Conservation (phyloP, 2,329 filamentous ascomycete genomes). For the Colletotrichum shisoi region DNA sequence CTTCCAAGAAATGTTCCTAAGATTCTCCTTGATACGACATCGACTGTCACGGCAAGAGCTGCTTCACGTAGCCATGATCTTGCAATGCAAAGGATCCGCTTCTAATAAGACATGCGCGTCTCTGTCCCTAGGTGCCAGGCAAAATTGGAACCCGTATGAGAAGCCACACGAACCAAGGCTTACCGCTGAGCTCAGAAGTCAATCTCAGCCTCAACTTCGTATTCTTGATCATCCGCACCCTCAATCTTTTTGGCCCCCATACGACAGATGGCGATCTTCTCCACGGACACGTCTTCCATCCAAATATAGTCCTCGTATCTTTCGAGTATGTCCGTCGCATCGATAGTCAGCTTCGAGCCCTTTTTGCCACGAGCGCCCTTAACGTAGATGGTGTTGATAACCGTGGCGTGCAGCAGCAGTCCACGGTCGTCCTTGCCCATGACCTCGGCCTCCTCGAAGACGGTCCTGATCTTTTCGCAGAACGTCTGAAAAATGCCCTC, state of each 20-base stretch:
- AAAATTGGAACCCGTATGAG: background rate
- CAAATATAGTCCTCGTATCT: conserved; percentile 72
- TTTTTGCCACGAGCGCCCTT: conserved; percentile 50
- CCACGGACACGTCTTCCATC: conserved; percentile 72
- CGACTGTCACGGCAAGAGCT: background rate
- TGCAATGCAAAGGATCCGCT: background rate
- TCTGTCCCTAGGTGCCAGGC: background rate
- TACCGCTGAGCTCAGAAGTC: conserved; percentile 45
- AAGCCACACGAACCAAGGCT: background rate
- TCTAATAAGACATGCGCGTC: background rate
- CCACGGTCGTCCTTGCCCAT: conserved; percentile 67
- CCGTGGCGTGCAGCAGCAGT: conserved; percentile 81
- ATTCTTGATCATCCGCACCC: conserved; percentile 61
- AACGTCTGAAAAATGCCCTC: conserved; percentile 63
- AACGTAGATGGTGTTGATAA: conserved; percentile 85
- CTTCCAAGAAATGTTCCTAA: background rate
- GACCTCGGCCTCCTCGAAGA: conserved; percentile 65
- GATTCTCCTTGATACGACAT: background rate
- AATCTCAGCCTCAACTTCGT: conserved; percentile 63
- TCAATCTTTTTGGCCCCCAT: conserved; percentile 81
- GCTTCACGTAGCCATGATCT: background rate
- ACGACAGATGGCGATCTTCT: conserved; percentile 78
- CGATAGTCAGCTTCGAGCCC: conserved; percentile 56
- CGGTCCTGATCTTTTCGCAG: conserved; percentile 61
- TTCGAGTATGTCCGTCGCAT: conserved; percentile 65